Base-by-base conservation (phyloP, 345 rosid species). In the Pistacia vera region DNA sequence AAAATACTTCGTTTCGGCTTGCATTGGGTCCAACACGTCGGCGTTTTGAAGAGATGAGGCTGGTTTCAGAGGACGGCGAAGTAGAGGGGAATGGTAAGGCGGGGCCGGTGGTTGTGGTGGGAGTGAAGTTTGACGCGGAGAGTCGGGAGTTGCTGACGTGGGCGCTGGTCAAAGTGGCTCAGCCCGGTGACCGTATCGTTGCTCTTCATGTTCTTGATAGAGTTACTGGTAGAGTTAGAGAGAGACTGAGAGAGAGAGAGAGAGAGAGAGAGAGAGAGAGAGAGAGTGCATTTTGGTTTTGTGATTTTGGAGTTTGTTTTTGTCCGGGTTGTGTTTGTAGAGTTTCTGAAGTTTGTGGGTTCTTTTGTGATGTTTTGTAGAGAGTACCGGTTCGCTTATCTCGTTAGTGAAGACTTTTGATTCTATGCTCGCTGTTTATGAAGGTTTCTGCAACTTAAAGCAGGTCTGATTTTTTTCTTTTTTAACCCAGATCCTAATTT, bases 381-480 rank as follows among this genome's bases (percentile, higher is more conserved):
- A 90, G 46, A 89, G 90, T 63, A 84, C 95, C 14, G 77, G 92
- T 33, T 92, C 98, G 74, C 84, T 92, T 70, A 79, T 95, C 12
- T 87, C 95, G 63, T 82, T 90, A 20, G 95, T 95, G 54, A 86
- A 85, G 81, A 87, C 85, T n/a, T 92, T 95, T 75, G 99, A 95
- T 77, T 87, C 90, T 38, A 80, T 90, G 79, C 86, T 95, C 57
- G 88, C 91, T 10, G 98, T 90, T 4, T 92, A 92, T 63, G 97
- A 95, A 86, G 97, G 99, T 67, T 93, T 95, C 93, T 95, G 99
- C 93, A 91, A 92, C 83, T 81, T 95, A 81, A 95, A 95, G 68
- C 98, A 92, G 97, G 99, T 83, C 55, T 56, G 1, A 38, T 48
- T 6, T 72, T 55, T 35, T 63, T 25, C 17, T n/a, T 63, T 7